Conservation (phyloP, 1,284 basidiomycete species). For the Ceratobasidium sp. region DNA sequence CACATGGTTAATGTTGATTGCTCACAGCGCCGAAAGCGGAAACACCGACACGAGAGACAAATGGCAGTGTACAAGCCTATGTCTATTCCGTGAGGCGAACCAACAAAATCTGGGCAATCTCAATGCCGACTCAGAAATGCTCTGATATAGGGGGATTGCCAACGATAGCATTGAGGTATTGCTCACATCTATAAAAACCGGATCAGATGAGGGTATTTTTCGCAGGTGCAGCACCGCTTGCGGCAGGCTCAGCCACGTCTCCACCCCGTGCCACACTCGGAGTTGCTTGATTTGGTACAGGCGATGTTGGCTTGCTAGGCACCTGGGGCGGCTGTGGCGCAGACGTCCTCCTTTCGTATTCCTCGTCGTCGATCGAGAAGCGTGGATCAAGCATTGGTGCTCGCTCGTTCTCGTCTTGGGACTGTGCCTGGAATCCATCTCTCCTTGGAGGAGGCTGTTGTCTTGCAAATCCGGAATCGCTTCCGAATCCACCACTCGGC, state of each 20-base stretch:
- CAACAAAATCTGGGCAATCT: too few species aligned
- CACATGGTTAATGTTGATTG: too few species aligned
- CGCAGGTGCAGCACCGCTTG: background rate
- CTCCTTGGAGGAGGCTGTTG: constrained; percentile 29
- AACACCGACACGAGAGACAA: background rate
- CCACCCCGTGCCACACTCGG: background rate
- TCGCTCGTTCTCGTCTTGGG: constrained; percentile 22
- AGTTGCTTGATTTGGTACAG: constrained; percentile 3
- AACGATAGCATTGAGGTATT: background rate
- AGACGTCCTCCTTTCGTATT: constrained; percentile 32
- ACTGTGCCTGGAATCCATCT: constrained; percentile 25
- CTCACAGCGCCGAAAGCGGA: background rate
- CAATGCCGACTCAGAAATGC: background rate
- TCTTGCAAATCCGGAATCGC: background rate
- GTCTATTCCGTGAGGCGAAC: too few species aligned
- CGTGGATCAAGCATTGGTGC: constrained; percentile 25
- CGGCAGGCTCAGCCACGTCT: background rate
- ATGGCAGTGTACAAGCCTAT: background rate
- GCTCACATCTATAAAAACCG: background rate
- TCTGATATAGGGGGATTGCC: background rate
- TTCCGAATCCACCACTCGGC: constrained; percentile 24
- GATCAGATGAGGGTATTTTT: constrained; percentile 6
- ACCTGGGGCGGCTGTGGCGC: constrained; percentile 24
- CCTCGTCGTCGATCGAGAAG: constrained; percentile 34
- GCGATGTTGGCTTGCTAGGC: constrained; percentile 26